A percentile compares a stretch with the other conserved stretches of the same genome.
These are phyloP conservation scores for Achlya hypogyna DNA, from an alignment of 352 stramenopile species.

Conservation along the genomic window DNA sequence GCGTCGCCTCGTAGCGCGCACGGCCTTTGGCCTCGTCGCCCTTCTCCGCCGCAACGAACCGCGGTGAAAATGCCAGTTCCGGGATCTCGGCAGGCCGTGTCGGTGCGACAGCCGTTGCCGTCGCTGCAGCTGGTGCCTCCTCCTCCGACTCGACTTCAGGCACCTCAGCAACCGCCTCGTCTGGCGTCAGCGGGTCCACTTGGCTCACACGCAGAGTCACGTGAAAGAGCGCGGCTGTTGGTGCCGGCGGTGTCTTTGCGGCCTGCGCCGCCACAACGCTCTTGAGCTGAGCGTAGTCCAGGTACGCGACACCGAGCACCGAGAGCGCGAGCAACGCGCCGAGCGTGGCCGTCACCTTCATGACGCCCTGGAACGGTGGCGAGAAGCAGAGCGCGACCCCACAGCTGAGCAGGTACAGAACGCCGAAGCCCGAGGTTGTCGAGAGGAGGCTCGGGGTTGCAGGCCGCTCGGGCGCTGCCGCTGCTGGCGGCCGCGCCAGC, in stretches of 20 bases:
- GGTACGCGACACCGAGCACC: slow-evolving; percentile 18
- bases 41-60: slow-evolving; percentile 80
- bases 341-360: slow-evolving; percentile 82
- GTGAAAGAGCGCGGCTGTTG: neutral
- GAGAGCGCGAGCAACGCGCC: slow-evolving; percentile 67
- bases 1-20: slow-evolving; percentile 58
- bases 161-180: neutral
- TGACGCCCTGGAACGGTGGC: slow-evolving; percentile 64
- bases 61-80: slow-evolving; percentile 52
- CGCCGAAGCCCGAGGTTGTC: slow-evolving; percentile 27
- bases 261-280: neutral
- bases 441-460: neutral
- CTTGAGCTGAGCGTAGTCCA: neutral
- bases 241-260: neutral
- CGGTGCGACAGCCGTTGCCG: neutral
- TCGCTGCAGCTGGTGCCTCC: neutral
- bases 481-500: neutral
- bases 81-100: neutral
- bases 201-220: neutral
- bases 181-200: neutral
- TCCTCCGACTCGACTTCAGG: neutral
- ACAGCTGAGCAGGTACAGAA: slow-evolving; percentile 67
- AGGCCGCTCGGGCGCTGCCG: neutral
- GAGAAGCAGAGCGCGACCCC: slow-evolving; percentile 63
- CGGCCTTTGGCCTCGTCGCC: slow-evolving; percentile 71